Evolutionary conservation across 805 yeast genomes (phyloP).

Genomic region (Nakazawaea sp.): DNA sequence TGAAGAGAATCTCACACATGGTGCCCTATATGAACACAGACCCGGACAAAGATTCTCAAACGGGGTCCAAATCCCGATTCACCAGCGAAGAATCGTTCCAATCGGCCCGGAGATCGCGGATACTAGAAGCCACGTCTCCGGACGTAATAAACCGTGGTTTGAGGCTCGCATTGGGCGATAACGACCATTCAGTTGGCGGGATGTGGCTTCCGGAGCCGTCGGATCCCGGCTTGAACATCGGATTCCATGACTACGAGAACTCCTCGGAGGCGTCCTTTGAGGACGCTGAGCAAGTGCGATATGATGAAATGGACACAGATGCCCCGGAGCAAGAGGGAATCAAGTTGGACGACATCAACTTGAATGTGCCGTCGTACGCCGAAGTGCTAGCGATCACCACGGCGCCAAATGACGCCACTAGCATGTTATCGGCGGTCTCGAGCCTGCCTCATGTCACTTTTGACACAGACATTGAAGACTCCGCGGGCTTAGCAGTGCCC

Average conservation of each 20-base stretch:
- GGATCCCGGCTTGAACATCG: neutral
- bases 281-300: neutral
- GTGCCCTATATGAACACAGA: conserved; percentile 7
- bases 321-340: conserved; percentile 10
- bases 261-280: neutral
- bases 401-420: conserved; percentile 7
- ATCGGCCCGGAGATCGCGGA: neutral
- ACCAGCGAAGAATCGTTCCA: neutral
- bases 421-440: neutral
- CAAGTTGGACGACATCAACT: conserved; percentile 7
- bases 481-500: conserved; percentile 3
- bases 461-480: conserved; percentile 1
- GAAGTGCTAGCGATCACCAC: conserved; percentile 12
- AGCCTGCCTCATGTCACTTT: neutral
- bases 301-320: neutral
- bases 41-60: no score
- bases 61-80: neutral
- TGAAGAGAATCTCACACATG: neutral
- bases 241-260: neutral
- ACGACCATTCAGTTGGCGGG: neutral
- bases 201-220: conserved; percentile 9
- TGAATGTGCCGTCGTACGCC: conserved; percentile 11
- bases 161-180: conserved; percentile 5
- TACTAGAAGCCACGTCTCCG: conserved; percentile 2
- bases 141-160: conserved; percentile 8